Evolutionary conservation across 768 basidiomycete species (phyloP), one percentile per base, ranked within the genome.

Genomic region (Suillus ampliporus): DNA sequence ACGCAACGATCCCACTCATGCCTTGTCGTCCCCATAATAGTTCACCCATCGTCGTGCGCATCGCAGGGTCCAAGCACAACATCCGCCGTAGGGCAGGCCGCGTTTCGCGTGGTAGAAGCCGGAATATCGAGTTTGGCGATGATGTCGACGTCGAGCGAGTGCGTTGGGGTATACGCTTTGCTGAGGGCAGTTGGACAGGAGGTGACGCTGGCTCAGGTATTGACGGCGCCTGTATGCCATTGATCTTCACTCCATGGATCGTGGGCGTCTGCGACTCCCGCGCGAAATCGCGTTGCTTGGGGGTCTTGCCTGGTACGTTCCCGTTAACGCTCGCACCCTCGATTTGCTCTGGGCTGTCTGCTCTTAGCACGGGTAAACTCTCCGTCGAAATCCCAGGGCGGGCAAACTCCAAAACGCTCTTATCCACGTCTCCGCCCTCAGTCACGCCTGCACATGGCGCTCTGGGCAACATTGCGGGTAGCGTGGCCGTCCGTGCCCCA

Each of bases 1-100:
- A 41, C 1, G 75, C 74, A 53, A 95, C 82, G 62, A 97, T 79
- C 28, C 88, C 89, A 63, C 84, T 85, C 28, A 86, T 84, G 72
- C 90, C 91, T 59, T 91, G 90, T 56, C 79, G 81, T 31, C 95
- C 95, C 72, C 90, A 89, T 57, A 99, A 83, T 54, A 99, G 77
- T 73, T 98, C 95, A 13, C 94, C 91, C 61, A 99, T 85, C 34
- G 97, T 98, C 74, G 95, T 97, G 44, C 97, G 89, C 53, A 89
- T 86, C 19, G 84, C 80, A 4, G 97, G 93, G 71, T 99, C 97
- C 53, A 98, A 86, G 68, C 87, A 89, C 68, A 99, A 82, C 97
- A 99, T 99, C 59, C 95, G 86, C 62, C 94, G 91, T 63, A 99
- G 83, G 15, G 92, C 94, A 8, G 89, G 84, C 44, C 97, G 86